Conservation (phyloP, 176 grass and related monocot species). For the Oryza glumipatula region DNA sequence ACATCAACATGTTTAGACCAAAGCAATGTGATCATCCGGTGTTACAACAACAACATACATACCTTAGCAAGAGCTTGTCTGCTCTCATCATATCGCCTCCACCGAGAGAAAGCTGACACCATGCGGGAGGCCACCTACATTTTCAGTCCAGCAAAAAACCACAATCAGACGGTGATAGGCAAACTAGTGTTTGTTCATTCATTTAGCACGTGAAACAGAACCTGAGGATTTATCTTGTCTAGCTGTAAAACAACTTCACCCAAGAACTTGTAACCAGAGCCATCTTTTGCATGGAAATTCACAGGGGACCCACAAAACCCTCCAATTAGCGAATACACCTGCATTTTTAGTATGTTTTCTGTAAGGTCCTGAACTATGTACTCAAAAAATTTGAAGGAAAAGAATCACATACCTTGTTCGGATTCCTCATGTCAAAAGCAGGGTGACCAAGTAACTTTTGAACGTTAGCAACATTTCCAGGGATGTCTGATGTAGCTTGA, state of each 20-base stretch:
- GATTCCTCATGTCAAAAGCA: slow-evolving; percentile 91
- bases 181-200: not conserved
- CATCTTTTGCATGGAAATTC: slow-evolving; percentile 98
- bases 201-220: slow-evolving; percentile 7
- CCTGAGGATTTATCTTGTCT: slow-evolving; percentile 98
- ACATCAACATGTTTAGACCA: not conserved
- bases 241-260: slow-evolving; percentile 94
- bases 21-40: not conserved
- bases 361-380: slow-evolving; percentile 15
- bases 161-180: not conserved
- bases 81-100: slow-evolving; percentile 79
- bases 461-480: slow-evolving; percentile 81
- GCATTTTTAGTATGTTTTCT: slow-evolving; percentile 13
- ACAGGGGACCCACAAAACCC: slow-evolving; percentile 91
- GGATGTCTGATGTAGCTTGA: slow-evolving; percentile 94
- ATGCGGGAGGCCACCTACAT: slow-evolving; percentile 90
- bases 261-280: slow-evolving; percentile 93
- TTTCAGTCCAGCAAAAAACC: slow-evolving; percentile 24
- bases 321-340: slow-evolving; percentile 93
- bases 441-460: slow-evolving; percentile 77
- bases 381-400: not conserved
- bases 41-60: not conserved
- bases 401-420: slow-evolving; percentile 69
- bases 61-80: slow-evolving; percentile 93
- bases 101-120: slow-evolving; percentile 92